These are phyloP conservation scores for Oldenlandia corymbosa DNA, from an alignment of 257 asterid species.

Conservation along the genomic window DNA sequence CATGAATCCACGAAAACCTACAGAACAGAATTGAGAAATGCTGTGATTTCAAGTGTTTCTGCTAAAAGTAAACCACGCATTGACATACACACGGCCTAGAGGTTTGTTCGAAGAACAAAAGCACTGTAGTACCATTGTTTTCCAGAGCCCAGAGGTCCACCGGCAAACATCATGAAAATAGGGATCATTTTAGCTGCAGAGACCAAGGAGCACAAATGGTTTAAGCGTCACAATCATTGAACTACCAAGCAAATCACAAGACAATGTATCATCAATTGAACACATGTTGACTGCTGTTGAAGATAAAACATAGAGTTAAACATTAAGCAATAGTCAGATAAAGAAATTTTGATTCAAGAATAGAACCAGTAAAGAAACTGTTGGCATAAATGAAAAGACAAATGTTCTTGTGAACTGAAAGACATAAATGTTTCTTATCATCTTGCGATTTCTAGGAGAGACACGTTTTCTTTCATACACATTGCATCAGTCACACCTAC, in stretches of 20 bases:
- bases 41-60: neutral
- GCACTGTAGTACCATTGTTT: slow-evolving; percentile 67
- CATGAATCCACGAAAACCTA: slow-evolving; percentile 98
- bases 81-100: neutral
- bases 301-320: too few species aligned
- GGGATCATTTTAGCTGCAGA: slow-evolving; percentile 93
- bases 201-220: neutral
- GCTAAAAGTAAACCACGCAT: neutral
- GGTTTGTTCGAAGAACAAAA: neutral
- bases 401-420: too few species aligned
- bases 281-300: too few species aligned
- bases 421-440: too few species aligned
- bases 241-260: neutral
- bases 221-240: neutral
- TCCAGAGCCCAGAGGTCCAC: slow-evolving; percentile 98
- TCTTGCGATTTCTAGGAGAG: too few species aligned
- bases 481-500: too few species aligned
- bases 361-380: too few species aligned
- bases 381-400: too few species aligned
- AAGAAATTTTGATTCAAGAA: too few species aligned
- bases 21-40: slow-evolving; percentile 1
- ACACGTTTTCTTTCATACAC: too few species aligned
- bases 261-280: neutral
- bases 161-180: slow-evolving; percentile 84
- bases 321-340: too few species aligned